Evolutionary conservation across 2,329 filamentous ascomycete species (phyloP).

Genomic region (Plectosphaerella plurivora): DNA sequence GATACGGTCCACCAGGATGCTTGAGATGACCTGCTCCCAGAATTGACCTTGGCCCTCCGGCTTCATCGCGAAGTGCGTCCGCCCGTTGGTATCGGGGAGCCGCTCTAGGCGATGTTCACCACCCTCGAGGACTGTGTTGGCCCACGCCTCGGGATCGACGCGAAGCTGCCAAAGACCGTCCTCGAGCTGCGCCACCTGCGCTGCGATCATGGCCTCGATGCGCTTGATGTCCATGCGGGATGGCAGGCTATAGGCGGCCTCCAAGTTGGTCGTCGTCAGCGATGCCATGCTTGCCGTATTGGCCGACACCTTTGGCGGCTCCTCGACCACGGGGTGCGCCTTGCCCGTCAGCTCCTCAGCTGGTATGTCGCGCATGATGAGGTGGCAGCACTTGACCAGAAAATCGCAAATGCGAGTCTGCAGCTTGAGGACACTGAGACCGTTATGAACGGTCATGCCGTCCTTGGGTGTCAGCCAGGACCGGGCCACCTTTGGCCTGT

Average conservation of each 20-base stretch:
- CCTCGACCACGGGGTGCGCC: constrained; percentile 27
- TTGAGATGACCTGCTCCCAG: constrained; percentile 33
- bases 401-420: constrained; percentile 44
- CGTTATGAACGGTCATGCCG: constrained; percentile 33
- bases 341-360: constrained; percentile 19
- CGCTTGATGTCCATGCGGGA: constrained; percentile 37
- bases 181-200: constrained; percentile 34
- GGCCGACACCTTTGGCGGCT: constrained; percentile 26
- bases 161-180: constrained; percentile 52
- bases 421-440: constrained; percentile 43
- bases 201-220: constrained; percentile 37
- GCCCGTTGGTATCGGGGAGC: constrained; percentile 32
- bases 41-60: constrained; percentile 17
- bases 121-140: constrained; percentile 32
- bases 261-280: constrained; percentile 34
- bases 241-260: constrained; percentile 50
- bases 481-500: constrained; percentile 26
- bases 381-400: constrained; percentile 39
- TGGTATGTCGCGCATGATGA: constrained; percentile 48
- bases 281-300: constrained; percentile 23
- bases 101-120: constrained; percentile 42
- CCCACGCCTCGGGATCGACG: constrained; percentile 56
- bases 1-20: constrained; percentile 22
- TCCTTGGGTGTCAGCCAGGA: no score
- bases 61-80: constrained; percentile 18